Conservation (phyloP, 495 filamentous ascomycete genomes). For the Penicillium samsonianum region DNA sequence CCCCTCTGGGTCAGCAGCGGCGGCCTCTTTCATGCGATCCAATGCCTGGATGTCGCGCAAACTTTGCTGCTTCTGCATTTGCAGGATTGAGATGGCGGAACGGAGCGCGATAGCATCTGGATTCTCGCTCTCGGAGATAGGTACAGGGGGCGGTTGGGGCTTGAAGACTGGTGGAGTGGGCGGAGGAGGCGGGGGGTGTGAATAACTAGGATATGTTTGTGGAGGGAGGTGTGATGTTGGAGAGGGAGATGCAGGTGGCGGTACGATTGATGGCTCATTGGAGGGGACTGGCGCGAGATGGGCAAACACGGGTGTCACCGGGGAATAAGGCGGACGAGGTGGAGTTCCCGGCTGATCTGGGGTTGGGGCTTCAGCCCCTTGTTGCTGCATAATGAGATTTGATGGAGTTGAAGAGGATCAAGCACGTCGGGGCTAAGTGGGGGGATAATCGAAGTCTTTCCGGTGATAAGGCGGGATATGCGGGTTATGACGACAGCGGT, state of each 20-base stretch:
- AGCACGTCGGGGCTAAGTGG: not conserved
- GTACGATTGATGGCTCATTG: conserved; percentile 36
- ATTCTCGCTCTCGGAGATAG: conserved; percentile 75
- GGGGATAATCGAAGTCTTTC: not conserved
- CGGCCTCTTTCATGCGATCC: conserved; percentile 61
- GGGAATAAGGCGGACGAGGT: conserved; percentile 50
- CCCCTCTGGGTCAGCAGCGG: conserved; percentile 64
- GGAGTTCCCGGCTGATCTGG: conserved; percentile 41
- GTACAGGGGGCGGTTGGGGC: conserved; percentile 56
- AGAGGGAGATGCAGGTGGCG: conserved; percentile 37
- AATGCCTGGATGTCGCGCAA: conserved; percentile 68
- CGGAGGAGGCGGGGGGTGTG: conserved; percentile 20
- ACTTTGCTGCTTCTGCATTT: conserved; percentile 77
- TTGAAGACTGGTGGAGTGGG: conserved; percentile 32
- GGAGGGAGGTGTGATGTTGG: conserved; percentile 26
- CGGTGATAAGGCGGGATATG: conserved; percentile 9
- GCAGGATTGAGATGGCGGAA: conserved; percentile 76
- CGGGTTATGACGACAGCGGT: conserved; percentile 19
- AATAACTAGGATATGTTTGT: conserved; percentile 12
- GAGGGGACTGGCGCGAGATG: conserved; percentile 41
- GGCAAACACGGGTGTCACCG: conserved; percentile 48
- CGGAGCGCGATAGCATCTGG: conserved; percentile 82
- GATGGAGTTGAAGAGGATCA: not conserved
- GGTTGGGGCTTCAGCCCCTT: conserved; percentile 11
- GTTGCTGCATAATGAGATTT: conserved; percentile 16